phyloP scores from a whole-genome alignment of 305 asterid species.

The Salvia sclarea region DNA sequence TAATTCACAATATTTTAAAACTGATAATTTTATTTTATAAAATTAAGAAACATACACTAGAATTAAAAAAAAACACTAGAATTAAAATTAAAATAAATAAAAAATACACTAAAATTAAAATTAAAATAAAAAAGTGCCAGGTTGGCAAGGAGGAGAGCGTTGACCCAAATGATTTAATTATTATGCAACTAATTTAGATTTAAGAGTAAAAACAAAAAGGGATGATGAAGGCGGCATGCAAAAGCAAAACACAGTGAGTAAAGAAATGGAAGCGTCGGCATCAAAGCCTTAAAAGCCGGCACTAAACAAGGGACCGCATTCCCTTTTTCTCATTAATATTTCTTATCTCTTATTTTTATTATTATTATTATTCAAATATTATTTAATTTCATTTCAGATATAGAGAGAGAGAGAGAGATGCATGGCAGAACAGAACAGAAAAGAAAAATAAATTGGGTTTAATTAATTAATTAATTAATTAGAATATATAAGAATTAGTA shows the following conservation, averaged over 20 bases:
- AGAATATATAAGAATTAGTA: no score
- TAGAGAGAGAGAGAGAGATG: not conserved
- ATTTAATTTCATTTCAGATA: not conserved
- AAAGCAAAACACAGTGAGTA: not conserved
- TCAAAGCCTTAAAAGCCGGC: conserved; percentile 32
- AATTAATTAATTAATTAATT: not conserved
- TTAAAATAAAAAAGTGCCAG: no score
- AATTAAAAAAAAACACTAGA: no score
- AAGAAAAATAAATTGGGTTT: not conserved
- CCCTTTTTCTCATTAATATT: not conserved
- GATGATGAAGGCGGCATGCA: not conserved
- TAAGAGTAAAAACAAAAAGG: not conserved
- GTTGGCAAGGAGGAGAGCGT: conserved; percentile 18
- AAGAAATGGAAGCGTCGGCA: not conserved
- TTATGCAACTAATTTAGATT: no score
- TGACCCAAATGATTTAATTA: conserved; percentile 4
- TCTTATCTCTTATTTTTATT: no score
- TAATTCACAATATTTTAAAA: no score
- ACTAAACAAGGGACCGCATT: conserved; percentile 6
- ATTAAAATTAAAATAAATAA: no score
- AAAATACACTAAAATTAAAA: no score
- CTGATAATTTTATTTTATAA: no score
- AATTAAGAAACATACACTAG: no score
- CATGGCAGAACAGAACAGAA: not conserved
- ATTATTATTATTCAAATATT: no score